Evolutionary conservation across 768 basidiomycete genomes (phyloP).

Genomic region (Xerocomellus chrysenteron): DNA sequence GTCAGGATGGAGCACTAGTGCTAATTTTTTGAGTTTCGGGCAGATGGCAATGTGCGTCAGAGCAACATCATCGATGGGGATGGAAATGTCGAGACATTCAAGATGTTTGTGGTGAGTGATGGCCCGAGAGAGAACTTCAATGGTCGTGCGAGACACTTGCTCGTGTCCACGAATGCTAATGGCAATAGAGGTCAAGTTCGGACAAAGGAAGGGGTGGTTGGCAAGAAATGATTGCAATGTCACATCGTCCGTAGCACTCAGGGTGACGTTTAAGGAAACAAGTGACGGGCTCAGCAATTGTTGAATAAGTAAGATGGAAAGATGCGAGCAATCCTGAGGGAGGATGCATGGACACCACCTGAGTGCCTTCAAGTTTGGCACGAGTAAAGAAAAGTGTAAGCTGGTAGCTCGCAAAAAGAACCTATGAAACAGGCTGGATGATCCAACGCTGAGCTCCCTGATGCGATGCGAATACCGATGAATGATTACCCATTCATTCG

Average conservation of each 20-base stretch:
- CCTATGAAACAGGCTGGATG: background rate
- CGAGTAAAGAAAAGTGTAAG: background rate
- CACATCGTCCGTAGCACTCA: background rate
- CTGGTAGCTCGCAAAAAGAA: background rate
- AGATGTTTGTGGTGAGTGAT: background rate
- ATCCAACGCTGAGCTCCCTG: background rate
- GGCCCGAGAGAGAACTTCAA: background rate
- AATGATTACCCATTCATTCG: background rate
- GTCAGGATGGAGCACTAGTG: background rate
- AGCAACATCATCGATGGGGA: background rate
- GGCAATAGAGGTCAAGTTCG: background rate
- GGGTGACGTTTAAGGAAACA: background rate
- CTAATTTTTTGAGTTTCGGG: background rate
- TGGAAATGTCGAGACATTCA: background rate
- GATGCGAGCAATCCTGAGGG: no score
- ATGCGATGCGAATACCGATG: conserved; percentile 1
- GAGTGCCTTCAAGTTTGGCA: conserved; percentile 2
- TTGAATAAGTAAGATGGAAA: background rate
- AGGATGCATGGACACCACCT: background rate
- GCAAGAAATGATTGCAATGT: background rate
- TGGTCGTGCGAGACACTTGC: background rate
- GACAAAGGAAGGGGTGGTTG: background rate
- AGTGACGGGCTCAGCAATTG: background rate
- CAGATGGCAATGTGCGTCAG: background rate
- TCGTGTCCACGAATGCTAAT: background rate